Base-by-base conservation (phyloP, 352 stramenopile species). In the Globisporangium spiculum region DNA sequence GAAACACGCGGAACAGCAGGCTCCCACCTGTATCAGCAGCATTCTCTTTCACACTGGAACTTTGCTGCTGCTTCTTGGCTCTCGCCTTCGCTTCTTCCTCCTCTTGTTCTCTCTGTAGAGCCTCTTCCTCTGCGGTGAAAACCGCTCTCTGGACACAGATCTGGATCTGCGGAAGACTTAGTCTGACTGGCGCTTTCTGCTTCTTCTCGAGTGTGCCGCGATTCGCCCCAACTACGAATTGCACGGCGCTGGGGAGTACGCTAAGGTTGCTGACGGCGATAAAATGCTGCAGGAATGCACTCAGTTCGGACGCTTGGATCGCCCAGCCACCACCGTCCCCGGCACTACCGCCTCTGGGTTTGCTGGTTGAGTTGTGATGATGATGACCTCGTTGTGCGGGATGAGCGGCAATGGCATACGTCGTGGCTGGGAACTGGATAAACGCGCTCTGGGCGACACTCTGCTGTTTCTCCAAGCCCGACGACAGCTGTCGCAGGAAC, bases 131-230 rank as follows among this genome's bases (percentile, higher is more conserved):
- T 1, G 77, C 68, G 0, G 50, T 46, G 10, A 82, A 56, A 8
- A 82, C 20, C 7, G 77, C 75, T 30, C 66, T 76, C 27, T 79
- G 68, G 1, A 77, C 70, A 9, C 68, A 75, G 16, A 70, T 59
- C 46, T 75, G 71, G 3, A 84, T 46, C 48, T 82, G 72, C 14
- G 63, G 26, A n/a, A 79, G 56, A 1, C 70, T 55, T 2, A 81
- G 63, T 7, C 30, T 61, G 3, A 20, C 22, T 8, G 64, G 50
- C 3, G 57, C 26, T 22, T 76, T 73, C 34, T 50, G 44, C 20
- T 74, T 79, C 48, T 70, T 75, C 20, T 70, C 67, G 14, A 79
- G 24, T 24, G 46, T 30, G 9, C 74, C 58, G 0, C 24, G 46
- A 58, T 74, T 82, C 27, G 60, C 48, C 4, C 52, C 55, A 22